Base-by-base conservation (phyloP, 345 rosid species). In the Hibiscus tridactylites region DNA sequence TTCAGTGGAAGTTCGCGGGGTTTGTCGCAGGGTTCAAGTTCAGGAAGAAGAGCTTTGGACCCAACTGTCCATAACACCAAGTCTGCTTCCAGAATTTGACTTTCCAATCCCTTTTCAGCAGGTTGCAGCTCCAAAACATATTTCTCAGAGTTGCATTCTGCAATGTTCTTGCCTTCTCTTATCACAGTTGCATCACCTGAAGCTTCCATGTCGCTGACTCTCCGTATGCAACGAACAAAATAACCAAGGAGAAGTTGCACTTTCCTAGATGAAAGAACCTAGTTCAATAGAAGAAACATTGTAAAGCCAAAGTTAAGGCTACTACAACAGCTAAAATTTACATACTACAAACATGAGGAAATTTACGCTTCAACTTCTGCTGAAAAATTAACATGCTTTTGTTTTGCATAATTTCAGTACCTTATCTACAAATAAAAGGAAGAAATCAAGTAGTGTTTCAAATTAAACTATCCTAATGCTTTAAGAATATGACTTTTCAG, bases 1-100 rank as follows among this genome's bases (percentile, higher is more conserved):
- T 86, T 94, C 65, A 90, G 78, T 46, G 95, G 95, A 71, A 94
- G 86, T 52, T 83, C 89, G 49, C 62, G 74, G 49, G 71, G 80
- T 71, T 31, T 71, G 61, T 79, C 78, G 62, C 49, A 10, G 66
- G 87, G 80, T 74, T 87, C 92, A 24, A 94, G 62, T 58, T 84
- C 79, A 5, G 96, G 88, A 78, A 94, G 90, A 70, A 82, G 86
- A 75, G 98, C 85, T 77, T 88, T 88, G 61, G 97, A 75, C 26
- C 98, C 98, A 13, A 88, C 93, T 29, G 98, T 94, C 96, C 97
- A 94, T 54, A 94, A 85, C 26, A 94, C 93, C 9, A 94, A 73
- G 83, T 94, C 98, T 4, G 87, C 89, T 83, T 88, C 90, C 9
- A 94, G 75, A 65, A 50, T 72, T 85, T 86, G 90, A 81, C 85